A percentile compares a stretch with the other conserved stretches of the same genome.
phyloP scores from a whole-genome alignment of 1,139 yeast species.

The Yamadazyma siamensis region DNA sequence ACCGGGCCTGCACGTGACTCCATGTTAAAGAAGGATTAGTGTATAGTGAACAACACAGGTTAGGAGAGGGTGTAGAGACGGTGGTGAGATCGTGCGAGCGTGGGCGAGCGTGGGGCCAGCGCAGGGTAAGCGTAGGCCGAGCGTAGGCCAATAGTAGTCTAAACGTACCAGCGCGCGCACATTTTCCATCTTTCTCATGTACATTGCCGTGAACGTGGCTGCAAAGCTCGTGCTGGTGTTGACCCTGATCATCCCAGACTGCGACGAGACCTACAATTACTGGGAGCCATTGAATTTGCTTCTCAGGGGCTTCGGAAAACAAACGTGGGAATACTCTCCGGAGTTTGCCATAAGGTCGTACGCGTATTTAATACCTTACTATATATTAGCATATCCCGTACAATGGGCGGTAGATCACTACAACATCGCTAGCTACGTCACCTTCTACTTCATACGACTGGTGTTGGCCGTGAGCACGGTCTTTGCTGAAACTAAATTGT shows the following conservation, averaged over 20 bases:
- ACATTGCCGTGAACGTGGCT: too few relatives aligned
- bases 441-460: conserved; percentile 55
- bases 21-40: conserved; percentile 51
- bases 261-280: conserved; percentile 85
- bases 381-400: conserved; percentile 30
- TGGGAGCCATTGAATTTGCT: conserved; percentile 90
- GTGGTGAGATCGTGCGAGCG: too few relatives aligned
- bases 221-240: too few relatives aligned
- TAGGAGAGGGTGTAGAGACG: conserved; percentile 1
- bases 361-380: conserved; percentile 58
- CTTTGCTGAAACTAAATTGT: conserved; percentile 51
- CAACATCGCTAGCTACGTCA: conserved; percentile 26
- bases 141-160: too few relatives aligned
- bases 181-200: too few relatives aligned
- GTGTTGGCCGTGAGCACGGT: conserved; percentile 53
- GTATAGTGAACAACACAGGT: conserved; percentile 1
- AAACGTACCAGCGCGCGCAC: too few relatives aligned
- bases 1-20: conserved; percentile 96
- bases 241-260: conserved; percentile 80
- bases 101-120: too few relatives aligned
- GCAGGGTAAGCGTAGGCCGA: too few relatives aligned
- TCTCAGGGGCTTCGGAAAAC: conserved; percentile 80
- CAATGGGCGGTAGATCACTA: conserved; percentile 12
- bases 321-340: conserved; percentile 97
- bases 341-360: conserved; percentile 85